Evolutionary conservation across 768 basidiomycete species (phyloP), one percentile per base, ranked within the genome.

Genomic region (Mrakia blollopis): DNA sequence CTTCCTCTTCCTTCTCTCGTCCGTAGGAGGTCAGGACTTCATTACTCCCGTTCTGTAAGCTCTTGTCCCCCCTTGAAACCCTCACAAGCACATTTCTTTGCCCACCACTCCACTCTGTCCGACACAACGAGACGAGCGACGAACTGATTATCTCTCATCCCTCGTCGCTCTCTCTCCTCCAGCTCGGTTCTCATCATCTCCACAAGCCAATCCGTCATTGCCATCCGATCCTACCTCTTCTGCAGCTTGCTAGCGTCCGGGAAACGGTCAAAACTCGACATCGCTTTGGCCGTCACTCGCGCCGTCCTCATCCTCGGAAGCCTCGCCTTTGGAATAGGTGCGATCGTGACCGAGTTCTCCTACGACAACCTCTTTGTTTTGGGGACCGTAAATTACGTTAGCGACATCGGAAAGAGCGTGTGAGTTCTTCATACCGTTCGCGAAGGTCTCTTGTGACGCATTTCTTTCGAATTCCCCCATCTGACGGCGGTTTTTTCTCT

Each of bases 161-260:
- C 14, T 65, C 14, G 2, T 35, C 28, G 2, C 37, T 25, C 23
- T 65, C 63, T 21, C 32, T 30, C 32, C 63, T 7, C 63, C 63
- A 68, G 65, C 35, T 39, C 65, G 21, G 39, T 39, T 23, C 10
- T 68, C 37, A n/a, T 68, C 37, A 41, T 68, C 37, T 35, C 18
- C 8, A 39, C 37, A 4, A 39, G 37, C 13, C 65, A 68, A 39
- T 39, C 65, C 1, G 37, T 68, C 35, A 35, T 68, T 23, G 65
- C 65, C 25, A 68, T 37, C 37, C 65, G 65, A 11, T 68, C 65
- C 2, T 68, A 21, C n/a, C 65, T 68, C 35, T 68, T 68, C 37
- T 68, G 65, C 11, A 39, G 65, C 35, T 68, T 39, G 21, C 16
- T 68, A 39, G 25, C 57, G 25, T 25, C n/a, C 37, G 35, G 25